Percentiles rank a stretch among this genome's conserved stretches.
Conservation (phyloP, 179 eudicot species). For the Spergularia azorica region DNA sequence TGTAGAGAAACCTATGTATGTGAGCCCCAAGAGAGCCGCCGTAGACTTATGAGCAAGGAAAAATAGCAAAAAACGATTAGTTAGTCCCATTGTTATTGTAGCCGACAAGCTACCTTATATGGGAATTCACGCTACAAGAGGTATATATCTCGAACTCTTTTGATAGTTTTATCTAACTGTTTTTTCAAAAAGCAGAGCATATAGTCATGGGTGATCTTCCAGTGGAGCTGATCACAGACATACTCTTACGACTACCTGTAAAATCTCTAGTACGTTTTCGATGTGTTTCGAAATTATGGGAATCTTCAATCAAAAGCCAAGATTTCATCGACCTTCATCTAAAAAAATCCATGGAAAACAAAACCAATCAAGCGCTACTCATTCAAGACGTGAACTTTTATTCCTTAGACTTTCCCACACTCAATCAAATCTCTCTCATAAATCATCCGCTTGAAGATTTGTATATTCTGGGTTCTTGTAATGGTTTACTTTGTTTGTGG, state of each 20-base stretch:
- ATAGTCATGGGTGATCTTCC: conserved; percentile 26
- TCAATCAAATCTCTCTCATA: not conserved
- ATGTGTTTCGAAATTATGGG: conserved; percentile 22
- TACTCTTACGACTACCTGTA: conserved; percentile 26
- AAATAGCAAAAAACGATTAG: no score
- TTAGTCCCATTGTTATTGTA: no score
- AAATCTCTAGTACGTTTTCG: conserved; percentile 26
- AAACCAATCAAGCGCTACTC: conserved; percentile 8
- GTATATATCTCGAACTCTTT: no score
- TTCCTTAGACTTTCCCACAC: conserved; percentile 3
- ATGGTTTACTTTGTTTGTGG: conserved; percentile 34
- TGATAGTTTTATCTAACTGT: no score
- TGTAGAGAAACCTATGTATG: no score
- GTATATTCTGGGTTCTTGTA: conserved; percentile 32
- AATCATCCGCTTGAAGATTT: conserved; percentile 13
- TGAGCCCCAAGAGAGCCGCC: no score
- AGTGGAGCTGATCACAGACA: conserved; percentile 11
- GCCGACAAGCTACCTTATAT: no score
- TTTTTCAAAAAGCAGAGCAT: no score
- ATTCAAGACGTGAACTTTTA: not conserved
- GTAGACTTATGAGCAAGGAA: no score
- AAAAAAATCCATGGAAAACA: not conserved
- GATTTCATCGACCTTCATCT: conserved; percentile 19
- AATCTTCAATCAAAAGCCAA: conserved; percentile 2
- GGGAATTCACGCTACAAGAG: no score